Conservation (phyloP, 169 alveolate species). For the Plasmodium falciparum region DNA sequence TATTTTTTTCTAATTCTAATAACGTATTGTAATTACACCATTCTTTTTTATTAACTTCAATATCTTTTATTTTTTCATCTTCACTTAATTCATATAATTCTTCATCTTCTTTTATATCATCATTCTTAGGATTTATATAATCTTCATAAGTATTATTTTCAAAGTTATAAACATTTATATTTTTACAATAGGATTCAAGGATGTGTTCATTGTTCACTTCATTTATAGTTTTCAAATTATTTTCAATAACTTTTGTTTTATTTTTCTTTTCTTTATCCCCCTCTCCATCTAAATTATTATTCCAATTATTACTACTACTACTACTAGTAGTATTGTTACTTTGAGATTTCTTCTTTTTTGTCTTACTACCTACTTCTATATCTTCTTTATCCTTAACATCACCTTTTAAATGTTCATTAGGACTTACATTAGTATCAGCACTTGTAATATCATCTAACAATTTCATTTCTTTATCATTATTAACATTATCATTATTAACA, state of each 20-base stretch:
- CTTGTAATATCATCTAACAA: neutral
- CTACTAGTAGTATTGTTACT: no score
- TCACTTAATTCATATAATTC: conserved; percentile 49
- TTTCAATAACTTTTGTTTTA: no score
- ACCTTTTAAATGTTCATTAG: neutral
- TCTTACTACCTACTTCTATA: neutral
- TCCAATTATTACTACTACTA: no score
- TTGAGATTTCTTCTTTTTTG: neutral
- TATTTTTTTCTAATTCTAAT: conserved; percentile 34
- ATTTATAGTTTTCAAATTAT: neutral
- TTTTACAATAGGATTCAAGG: conserved; percentile 8
- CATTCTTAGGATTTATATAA: conserved; percentile 7
- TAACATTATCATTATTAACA: no score
- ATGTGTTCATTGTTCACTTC: neutral
- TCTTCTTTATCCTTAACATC: neutral
- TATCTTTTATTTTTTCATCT: conserved; percentile 19
- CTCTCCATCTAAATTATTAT: neutral
- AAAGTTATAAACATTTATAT: conserved; percentile 28
- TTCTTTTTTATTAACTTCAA: conserved; percentile 12
- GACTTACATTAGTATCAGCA: neutral
- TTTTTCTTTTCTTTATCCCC: no score
- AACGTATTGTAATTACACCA: conserved; percentile 71
- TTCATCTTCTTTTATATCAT: conserved; percentile 26
- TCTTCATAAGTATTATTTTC: conserved; percentile 42
- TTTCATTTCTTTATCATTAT: no score